Base-by-base conservation (phyloP, 2,329 filamentous ascomycete genomes). In the Penicillium occitanis region DNA sequence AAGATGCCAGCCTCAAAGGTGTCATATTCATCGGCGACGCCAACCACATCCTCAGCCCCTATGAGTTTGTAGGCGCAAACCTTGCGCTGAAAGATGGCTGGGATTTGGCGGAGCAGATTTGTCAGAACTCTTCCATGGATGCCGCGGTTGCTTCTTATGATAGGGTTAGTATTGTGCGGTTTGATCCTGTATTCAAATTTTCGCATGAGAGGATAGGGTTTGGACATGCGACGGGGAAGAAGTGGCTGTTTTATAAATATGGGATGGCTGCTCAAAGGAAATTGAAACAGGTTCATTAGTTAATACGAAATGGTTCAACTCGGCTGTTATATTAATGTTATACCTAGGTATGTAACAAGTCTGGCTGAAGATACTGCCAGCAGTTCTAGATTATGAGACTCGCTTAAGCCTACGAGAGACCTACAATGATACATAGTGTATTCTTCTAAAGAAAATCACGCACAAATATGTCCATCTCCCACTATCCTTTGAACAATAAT, bases 21-120 rank as follows among this genome's bases (percentile, higher is more conserved):
- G 74, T 81, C 2, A 70, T 84, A 5, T 84, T 82, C 63, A 80
- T 85, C 25, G 83, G 83, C 7, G 82, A 85, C 68, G 76, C 76
- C 55, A 84, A 84, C 67, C 83, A 84, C 68, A 81, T 82, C 1
- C 74, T 84, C 3, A 83, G 77, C 59, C 80, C 82, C 0, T 85
- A 83, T 72, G 80, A 82, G 7, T 80, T 81, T 0, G 80, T 77
- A 61, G 83, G 83, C 0, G 82, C 81, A 0, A 84, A 83, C 67
- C 67, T 83, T 51, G 82, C 81, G 3, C 67, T 84, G 25, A 78
- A 75, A 61, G 82, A 84, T 68, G 82, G 75, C 0, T 82, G 78
- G 76, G 79, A 83, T 58, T 71, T 83, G 22, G 82, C 80, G 3
- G 73, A 79, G 64, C 73, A 80, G 58, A 68, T 83, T 44, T 79